Percentiles rank a stretch among this genome's conserved stretches.
Conservation (phyloP, 2,329 filamentous ascomycete species). For the Leptographium wingfieldii region DNA sequence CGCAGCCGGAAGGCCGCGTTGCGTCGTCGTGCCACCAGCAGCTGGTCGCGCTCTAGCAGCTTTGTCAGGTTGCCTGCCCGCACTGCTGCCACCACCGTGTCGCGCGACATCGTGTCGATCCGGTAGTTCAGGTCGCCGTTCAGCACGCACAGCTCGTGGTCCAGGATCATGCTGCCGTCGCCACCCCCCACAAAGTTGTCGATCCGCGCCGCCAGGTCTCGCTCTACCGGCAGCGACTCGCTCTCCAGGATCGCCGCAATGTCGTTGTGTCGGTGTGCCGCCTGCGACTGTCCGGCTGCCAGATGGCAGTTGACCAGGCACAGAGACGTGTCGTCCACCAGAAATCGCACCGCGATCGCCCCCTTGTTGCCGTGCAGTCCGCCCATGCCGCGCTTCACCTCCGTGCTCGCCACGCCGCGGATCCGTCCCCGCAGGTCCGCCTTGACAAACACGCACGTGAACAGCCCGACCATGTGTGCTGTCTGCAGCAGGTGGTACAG, state of each 20-base stretch:
- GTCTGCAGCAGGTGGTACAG: constrained; percentile 81
- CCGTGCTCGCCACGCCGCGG: constrained; percentile 61
- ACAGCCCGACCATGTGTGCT: constrained; percentile 81
- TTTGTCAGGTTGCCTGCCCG: constrained; percentile 70
- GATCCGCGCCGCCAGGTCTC: constrained; percentile 51
- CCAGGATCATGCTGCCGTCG: constrained; percentile 86
- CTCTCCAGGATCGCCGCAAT: constrained; percentile 80
- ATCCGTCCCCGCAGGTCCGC: constrained; percentile 64
- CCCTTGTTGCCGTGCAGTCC: constrained; percentile 95
- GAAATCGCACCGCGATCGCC: constrained; percentile 80
- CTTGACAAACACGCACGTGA: constrained; percentile 92
- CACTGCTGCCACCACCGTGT: constrained; percentile 79
- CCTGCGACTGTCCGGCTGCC: constrained; percentile 84
- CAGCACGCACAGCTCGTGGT: constrained; percentile 93
- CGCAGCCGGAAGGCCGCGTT: constrained; percentile 83
- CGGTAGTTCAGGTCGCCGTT: constrained; percentile 98
- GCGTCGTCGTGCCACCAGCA: constrained; percentile 75
- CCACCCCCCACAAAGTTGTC: constrained; percentile 85
- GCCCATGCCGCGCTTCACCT: constrained; percentile 93
- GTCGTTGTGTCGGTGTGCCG: constrained; percentile 83
- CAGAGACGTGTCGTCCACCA: constrained; percentile 83
- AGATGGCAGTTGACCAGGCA: constrained; percentile 98
- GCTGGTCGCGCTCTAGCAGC: constrained; percentile 83
- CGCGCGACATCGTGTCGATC: constrained; percentile 91
- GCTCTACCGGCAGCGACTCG: constrained; percentile 58